Evolutionary conservation across 257 asterid species (phyloP).

Genomic region (Gentiana macrophylla): DNA sequence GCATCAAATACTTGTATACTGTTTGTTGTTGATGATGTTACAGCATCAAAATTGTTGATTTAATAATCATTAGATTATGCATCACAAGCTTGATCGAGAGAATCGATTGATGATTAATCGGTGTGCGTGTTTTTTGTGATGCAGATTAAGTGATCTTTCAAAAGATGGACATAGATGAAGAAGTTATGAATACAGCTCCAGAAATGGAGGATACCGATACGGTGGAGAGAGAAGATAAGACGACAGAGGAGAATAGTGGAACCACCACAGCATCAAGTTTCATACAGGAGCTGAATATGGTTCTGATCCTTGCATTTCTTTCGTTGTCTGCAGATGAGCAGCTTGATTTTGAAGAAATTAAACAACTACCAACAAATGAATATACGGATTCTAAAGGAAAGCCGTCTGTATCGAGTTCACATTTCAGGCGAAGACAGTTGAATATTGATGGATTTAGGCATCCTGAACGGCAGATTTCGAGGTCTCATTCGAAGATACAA

Average conservation of each 20-base stretch:
- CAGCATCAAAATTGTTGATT: too few relatives aligned
- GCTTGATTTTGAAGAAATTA: conserved; percentile 1
- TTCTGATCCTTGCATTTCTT: conserved; percentile 32
- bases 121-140: too few relatives aligned
- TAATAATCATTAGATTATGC: too few relatives aligned
- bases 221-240: conserved; percentile 2
- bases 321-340: conserved; percentile 21
- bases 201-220: conserved; percentile 1
- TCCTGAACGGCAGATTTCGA: conserved; percentile 4
- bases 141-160: neutral
- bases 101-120: too few relatives aligned
- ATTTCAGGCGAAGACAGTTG: neutral
- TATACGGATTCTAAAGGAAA: neutral
- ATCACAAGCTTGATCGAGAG: too few relatives aligned
- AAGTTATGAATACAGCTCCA: neutral
- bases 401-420: neutral
- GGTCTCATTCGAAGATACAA: conserved; percentile 13
- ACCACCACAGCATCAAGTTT: neutral
- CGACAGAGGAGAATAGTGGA: conserved; percentile 1
- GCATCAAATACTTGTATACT: too few relatives aligned
- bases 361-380: neutral
- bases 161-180: conserved; percentile 18
- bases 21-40: too few relatives aligned
- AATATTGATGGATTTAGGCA: conserved; percentile 11
- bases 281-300: conserved; percentile 30